Base-by-base conservation (phyloP, 192 early-diverging fungal species). In the Coemansia sp. region DNA sequence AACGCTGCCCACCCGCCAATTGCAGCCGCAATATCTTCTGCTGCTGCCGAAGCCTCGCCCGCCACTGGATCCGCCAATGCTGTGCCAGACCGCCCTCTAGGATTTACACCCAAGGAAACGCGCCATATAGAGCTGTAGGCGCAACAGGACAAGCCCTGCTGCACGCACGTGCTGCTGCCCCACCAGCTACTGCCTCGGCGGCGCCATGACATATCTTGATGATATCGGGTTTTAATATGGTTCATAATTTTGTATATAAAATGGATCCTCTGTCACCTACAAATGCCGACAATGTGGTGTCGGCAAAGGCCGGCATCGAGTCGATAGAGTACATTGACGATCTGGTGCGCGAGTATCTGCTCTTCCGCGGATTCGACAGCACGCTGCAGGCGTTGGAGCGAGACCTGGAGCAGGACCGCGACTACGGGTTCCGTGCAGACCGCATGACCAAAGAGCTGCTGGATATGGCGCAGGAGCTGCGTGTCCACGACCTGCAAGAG, bases 1-100 rank as follows among this genome's bases (percentile, higher is more conserved):
- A 83, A 96, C 61, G 86, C 80, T 15, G 72, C 82, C 41, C 81
- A 79, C 50, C 53, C 50, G 19, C 26, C 57, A 2, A 43, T 41
- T 15, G 52, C 21, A 2, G 40, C 23, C 3, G 19, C 40, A n/a
- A 35, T 35, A 10, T 35, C 33, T 35, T 0, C 21, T 8, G 53
- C 14, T 26, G 40, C 6, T 11, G n/a, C 30, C 18, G 15, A 38
- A 19, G 8, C 26, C 5, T 28, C 41, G 9, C 15, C 41, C 15
- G 15, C 2, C 15, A 16, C 7, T 9, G 41, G 41, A n/a, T 19
- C 3, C 15, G 51, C 71, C 14, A 19, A 40, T 14, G 59, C 40
- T 39, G 50, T 62, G 39, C 48, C 51, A 12, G 44, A 23, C 51
- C 55, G 53, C 10, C 36, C 30, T 12, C 13, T 54, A 2, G 73